Percentiles rank a stretch among this genome's conserved stretches.
These are phyloP conservation scores for Pseudogymnoascus sp. DNA, from an alignment of 2,329 filamentous ascomycete species.

Conservation along the genomic window DNA sequence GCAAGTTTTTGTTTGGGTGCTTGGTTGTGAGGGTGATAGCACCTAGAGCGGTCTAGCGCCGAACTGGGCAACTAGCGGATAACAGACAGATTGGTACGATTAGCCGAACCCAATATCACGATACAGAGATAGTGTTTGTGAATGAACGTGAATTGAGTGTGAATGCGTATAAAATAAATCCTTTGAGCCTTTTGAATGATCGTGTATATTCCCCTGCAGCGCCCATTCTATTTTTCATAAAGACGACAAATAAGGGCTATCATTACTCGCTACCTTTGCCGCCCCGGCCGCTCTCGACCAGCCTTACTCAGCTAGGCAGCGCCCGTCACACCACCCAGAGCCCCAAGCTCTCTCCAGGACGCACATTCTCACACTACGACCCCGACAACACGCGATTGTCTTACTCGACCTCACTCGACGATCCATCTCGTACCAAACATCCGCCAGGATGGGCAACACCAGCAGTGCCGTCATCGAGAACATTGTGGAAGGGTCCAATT, in stretches of 20 bases:
- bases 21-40: constrained; percentile 8
- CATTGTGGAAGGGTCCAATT: constrained; percentile 95
- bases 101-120: constrained; percentile 6
- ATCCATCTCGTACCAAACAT: neutral
- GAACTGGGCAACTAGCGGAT: constrained; percentile 2
- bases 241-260: neutral
- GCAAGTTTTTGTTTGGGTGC: constrained; percentile 10
- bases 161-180: neutral
- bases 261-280: neutral
- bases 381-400: neutral
- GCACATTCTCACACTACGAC: neutral
- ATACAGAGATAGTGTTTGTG: constrained; percentile 3
- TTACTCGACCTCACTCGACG: neutral
- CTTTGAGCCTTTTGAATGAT: neutral
- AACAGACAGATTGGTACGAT: neutral
- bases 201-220: neutral
- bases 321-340: neutral
- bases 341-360: constrained; percentile 1
- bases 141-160: neutral
- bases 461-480: constrained; percentile 76
- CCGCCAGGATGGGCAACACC: constrained; percentile 54
- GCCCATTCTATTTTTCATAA: neutral
- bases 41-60: neutral
- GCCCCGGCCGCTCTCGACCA: neutral
- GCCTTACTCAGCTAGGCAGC: neutral